These are phyloP conservation scores for Tricladium varicosporioides DNA, from an alignment of 2,329 filamentous ascomycete genomes.

Conservation along the genomic window DNA sequence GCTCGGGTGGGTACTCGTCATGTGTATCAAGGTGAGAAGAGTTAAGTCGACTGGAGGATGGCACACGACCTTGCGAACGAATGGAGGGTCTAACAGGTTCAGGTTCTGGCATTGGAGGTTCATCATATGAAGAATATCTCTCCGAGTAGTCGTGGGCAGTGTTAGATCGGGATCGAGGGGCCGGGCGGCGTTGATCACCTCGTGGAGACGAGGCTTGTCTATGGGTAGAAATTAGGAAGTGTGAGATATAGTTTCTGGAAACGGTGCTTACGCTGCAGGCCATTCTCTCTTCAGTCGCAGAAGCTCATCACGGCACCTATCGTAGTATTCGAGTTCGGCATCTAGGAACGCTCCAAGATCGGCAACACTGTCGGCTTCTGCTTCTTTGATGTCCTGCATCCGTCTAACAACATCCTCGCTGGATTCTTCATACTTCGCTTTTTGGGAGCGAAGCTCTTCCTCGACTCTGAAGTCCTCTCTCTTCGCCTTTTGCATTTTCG, in stretches of 20 bases:
- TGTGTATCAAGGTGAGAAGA: conserved; percentile 18
- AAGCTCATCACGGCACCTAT: conserved; percentile 84
- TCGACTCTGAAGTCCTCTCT: conserved; percentile 91
- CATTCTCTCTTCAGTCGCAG: conserved; percentile 66
- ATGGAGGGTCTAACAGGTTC: conserved; percentile 47
- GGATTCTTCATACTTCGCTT: conserved; percentile 94
- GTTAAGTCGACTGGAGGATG: conserved; percentile 26
- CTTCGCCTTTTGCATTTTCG: conserved; percentile 91
- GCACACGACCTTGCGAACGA: conserved; percentile 39
- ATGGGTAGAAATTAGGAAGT: conserved; percentile 10
- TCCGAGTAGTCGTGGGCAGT: conserved; percentile 63
- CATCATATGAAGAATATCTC: conserved; percentile 54
- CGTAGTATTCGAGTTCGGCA: conserved; percentile 86
- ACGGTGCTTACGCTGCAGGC: conserved; percentile 55
- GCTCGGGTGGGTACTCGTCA: conserved; percentile 32
- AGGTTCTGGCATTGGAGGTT: conserved; percentile 44
- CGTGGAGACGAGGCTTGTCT: conserved; percentile 26
- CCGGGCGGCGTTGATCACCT: conserved; percentile 25
- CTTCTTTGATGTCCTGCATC: conserved; percentile 96
- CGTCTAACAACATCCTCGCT: conserved; percentile 87
- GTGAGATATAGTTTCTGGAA: background rate
- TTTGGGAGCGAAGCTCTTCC: conserved; percentile 86
- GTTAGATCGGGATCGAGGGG: conserved; percentile 53
- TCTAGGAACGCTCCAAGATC: conserved; percentile 83
- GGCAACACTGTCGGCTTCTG: conserved; percentile 77